phyloP scores from a whole-genome alignment of 345 rosid genomes.

The Arabidopsis thaliana region DNA sequence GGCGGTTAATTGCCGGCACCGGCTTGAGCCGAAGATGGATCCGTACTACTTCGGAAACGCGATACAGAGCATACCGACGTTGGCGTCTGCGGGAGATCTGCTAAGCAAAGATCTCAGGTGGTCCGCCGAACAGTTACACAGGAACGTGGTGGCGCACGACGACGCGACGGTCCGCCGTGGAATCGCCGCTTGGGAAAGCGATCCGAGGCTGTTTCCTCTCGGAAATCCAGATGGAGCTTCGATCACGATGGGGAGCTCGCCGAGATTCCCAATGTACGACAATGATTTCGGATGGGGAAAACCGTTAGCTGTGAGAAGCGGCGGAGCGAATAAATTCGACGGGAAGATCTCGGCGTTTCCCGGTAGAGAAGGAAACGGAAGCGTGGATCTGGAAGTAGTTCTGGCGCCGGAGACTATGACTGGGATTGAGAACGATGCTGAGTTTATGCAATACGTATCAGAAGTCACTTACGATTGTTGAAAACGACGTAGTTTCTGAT shows the following conservation, averaged over 20 bases:
- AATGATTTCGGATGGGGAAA: slow-evolving; percentile 98
- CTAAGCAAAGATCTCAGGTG: slow-evolving; percentile 66
- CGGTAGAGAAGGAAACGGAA: slow-evolving; percentile 75
- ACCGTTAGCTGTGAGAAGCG: slow-evolving; percentile 91
- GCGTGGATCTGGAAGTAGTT: slow-evolving; percentile 91
- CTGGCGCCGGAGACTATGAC: slow-evolving; percentile 76
- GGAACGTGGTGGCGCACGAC: slow-evolving; percentile 79
- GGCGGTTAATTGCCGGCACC: slow-evolving; percentile 96
- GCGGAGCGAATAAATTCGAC: slow-evolving; percentile 90
- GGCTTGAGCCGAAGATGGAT: slow-evolving; percentile 74
- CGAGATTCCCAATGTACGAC: slow-evolving; percentile 94
- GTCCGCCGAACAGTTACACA: slow-evolving; percentile 68
- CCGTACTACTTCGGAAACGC: slow-evolving; percentile 90
- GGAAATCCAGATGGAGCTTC: slow-evolving; percentile 97
- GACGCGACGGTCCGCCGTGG: slow-evolving; percentile 71
- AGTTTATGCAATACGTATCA: slow-evolving; percentile 88
- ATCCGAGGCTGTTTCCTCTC: slow-evolving; percentile 84
- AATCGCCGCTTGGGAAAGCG: slow-evolving; percentile 71
- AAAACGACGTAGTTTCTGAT: slow-evolving; percentile 18
- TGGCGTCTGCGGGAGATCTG: slow-evolving; percentile 58
- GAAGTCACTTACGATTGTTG: slow-evolving; percentile 25
- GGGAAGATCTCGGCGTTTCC: slow-evolving; percentile 97
- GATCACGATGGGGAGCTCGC: slow-evolving; percentile 97
- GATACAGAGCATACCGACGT: slow-evolving; percentile 92
- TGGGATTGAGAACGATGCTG: slow-evolving; percentile 64